phyloP scores from a whole-genome alignment of 352 stramenopile genomes.

The Blastocystis hominis region DNA sequence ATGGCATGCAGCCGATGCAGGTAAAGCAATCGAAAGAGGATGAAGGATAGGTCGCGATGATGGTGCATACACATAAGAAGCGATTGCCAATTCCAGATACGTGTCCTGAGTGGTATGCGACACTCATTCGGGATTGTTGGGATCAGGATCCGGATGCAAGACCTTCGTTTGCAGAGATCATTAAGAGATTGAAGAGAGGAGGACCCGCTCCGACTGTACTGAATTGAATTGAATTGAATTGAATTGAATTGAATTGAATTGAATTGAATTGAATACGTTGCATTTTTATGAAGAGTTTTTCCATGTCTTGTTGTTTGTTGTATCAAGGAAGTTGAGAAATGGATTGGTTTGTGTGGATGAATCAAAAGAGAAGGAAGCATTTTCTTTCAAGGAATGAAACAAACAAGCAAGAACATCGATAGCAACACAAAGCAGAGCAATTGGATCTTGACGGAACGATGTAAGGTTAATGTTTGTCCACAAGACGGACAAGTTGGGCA shows the following conservation, averaged over 20 bases:
- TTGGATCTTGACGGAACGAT: too few species aligned
- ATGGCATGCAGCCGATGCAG: conserved; percentile 61
- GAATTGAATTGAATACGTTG: not conserved
- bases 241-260: conserved; percentile 1
- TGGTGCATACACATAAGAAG: conserved; percentile 58
- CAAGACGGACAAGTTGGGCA: too few species aligned
- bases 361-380: too few species aligned
- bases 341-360: too few species aligned
- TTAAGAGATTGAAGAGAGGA: conserved; percentile 62
- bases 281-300: not conserved
- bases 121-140: conserved; percentile 68
- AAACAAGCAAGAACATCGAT: too few species aligned
- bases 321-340: too few species aligned
- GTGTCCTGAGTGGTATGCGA: conserved; percentile 56
- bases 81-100: conserved; percentile 52
- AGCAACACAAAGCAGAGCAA: too few species aligned
- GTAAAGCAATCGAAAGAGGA: not conserved
- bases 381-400: too few species aligned
- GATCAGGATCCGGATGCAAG: conserved; percentile 67
- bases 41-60: conserved; percentile 55
- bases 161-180: conserved; percentile 73
- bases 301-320: not conserved
- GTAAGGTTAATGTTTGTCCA: too few species aligned
- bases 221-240: conserved; percentile 36
- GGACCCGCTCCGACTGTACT: conserved; percentile 48